Base-by-base conservation (phyloP, 2,329 filamentous ascomycete genomes). In the Dactylellina drechsleri region DNA sequence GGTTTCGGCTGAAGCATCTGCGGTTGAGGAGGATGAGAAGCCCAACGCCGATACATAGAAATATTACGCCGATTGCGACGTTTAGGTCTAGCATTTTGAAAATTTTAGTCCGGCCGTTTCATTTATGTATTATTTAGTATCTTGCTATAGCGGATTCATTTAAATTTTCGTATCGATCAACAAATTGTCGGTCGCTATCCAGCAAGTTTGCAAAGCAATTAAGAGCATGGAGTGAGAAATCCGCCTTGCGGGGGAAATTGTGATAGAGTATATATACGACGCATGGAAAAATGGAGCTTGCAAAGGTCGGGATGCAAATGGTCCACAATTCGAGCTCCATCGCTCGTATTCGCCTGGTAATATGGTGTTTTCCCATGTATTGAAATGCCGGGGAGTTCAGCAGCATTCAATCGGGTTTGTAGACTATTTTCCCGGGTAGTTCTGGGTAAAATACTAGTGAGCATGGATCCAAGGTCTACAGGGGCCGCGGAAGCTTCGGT, bases 281-380 rank as follows among this genome's bases (percentile, higher is more conserved):
- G 18, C 54, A n/a, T 5, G 54, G 40, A 45, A 58, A 58, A 58
- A 58, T 58, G 54, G 31, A 26, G 36, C 15, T 20, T 6, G 5
- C 13, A 45, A 10, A 45, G 41, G n/a, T 23, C 2, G 54, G 31
- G 28, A n/a, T n/a, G n/a, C n/a, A 23, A 23, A 45, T 13, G 40
- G 18, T 16, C 36, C 54, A 26, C 36, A 43, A 10, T 40, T 40
- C 18, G 16, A 20, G 15, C 16, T 52, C 6, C 12, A 3, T 15
- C n/a, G 16, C 66, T 64, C 59, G 66, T 64, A 71, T 70, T 70
- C 58, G 49, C 41, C 20, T 57, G 41, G 12, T 12, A 47, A 47
- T 43, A 49, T 36, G 31, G 31, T 36, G 31, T 36, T 36, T 36
- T 7, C 31, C 31, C 31, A 36, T 36, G 31, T 36, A 36, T 36